A percentile compares a stretch with the other conserved stretches of the same genome.
These are phyloP conservation scores for Microbotryomycetes sp. DNA, from an alignment of 1,284 basidiomycete species.

Conservation along the genomic window DNA sequence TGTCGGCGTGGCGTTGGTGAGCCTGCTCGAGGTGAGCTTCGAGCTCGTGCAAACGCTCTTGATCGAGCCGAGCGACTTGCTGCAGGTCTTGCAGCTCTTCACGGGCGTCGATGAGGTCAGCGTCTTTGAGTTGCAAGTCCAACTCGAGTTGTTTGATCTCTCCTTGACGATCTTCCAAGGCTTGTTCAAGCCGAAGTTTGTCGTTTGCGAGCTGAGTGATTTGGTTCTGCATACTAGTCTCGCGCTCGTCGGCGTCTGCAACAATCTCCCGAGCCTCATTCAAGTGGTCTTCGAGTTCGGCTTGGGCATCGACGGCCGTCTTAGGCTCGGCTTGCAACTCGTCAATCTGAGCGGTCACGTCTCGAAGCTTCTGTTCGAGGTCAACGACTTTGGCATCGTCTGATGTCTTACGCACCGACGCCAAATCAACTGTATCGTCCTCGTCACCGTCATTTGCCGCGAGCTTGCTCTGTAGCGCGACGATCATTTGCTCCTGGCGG, in stretches of 20 bases:
- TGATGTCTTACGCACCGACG: background rate
- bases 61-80: background rate
- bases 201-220: background rate
- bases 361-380: constrained; percentile 5
- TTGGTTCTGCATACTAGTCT: background rate
- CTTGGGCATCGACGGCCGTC: background rate
- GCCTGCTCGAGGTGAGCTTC: background rate
- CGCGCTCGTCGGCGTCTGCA: background rate
- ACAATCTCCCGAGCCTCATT: background rate
- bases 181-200: background rate
- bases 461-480: constrained; percentile 18
- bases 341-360: background rate
- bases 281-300: background rate
- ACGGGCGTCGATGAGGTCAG: background rate
- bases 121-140: background rate
- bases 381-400: background rate
- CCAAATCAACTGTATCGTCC: constrained; percentile 8
- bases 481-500: constrained; percentile 12
- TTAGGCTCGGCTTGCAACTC: background rate
- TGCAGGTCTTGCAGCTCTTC: background rate
- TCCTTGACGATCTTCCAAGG: background rate
- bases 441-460: constrained; percentile 17
- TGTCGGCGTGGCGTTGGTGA: background rate
- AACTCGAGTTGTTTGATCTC: background rate
- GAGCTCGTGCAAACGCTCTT: background rate